Percentiles rank a stretch among this genome's conserved stretches.
These are phyloP conservation scores for Teunomyces gatunensis DNA, from an alignment of 805 yeast species.

Conservation along the genomic window DNA sequence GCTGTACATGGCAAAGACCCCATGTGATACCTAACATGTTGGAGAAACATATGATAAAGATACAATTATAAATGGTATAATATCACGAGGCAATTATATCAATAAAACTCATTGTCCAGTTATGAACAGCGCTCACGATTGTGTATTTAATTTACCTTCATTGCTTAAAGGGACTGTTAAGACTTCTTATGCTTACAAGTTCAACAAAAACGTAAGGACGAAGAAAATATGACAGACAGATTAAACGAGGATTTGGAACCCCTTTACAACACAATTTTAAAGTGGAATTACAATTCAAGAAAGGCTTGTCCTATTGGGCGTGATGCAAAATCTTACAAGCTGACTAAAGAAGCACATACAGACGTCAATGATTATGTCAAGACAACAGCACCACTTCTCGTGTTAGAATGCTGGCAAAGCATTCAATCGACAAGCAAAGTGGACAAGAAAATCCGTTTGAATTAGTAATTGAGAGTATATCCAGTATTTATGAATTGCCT, in stretches of 20 bases:
- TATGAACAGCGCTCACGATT: no score
- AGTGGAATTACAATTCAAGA: slow-evolving; percentile 69
- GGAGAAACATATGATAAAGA: no score
- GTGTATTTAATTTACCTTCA: no score
- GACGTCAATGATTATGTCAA: slow-evolving; percentile 62
- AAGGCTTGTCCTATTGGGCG: slow-evolving; percentile 57
- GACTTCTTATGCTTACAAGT: slow-evolving; percentile 19
- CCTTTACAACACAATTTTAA: slow-evolving; percentile 64
- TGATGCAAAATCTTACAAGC: slow-evolving; percentile 36
- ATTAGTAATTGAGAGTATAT: slow-evolving; percentile 71
- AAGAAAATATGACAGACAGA: slow-evolving; percentile 74
- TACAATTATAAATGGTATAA: no score
- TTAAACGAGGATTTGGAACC: slow-evolving; percentile 76
- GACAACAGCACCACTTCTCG: slow-evolving; percentile 73
- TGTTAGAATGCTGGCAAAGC: slow-evolving; percentile 93
- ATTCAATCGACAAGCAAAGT: slow-evolving; percentile 65
- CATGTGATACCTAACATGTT: no score
- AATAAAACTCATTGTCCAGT: no score
- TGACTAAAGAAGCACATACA: slow-evolving; percentile 55
- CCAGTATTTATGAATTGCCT: slow-evolving; percentile 79
- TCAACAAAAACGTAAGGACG: slow-evolving; percentile 48
- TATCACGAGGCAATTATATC: no score
- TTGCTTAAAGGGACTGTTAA: slow-evolving; percentile 7
- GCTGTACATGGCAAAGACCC: no score
- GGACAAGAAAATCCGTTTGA: slow-evolving; percentile 60